These are phyloP conservation scores for Saxophila tyrrhenica DNA, from an alignment of 495 filamentous ascomycete genomes.

Conservation along the genomic window DNA sequence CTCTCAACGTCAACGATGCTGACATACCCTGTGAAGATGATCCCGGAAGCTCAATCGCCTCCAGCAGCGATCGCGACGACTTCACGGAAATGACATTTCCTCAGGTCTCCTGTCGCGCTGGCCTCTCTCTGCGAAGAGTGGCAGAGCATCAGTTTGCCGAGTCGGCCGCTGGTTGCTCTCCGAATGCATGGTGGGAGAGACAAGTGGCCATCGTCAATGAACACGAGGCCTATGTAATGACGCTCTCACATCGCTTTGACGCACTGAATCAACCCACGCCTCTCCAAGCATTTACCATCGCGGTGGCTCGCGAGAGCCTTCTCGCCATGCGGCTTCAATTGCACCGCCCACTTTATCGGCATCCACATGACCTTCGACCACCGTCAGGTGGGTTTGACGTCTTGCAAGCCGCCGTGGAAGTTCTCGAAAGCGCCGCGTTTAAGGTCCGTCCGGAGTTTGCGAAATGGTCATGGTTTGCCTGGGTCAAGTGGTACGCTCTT, in stretches of 20 bases:
- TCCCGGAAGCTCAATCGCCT: not conserved
- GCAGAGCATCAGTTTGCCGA: not conserved
- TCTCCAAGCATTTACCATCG: not conserved
- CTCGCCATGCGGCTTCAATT: not conserved
- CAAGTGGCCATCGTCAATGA: not conserved
- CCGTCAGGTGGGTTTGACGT: not conserved
- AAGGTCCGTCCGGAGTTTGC: not conserved
- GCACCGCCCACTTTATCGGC: not conserved
- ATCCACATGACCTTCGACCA: not conserved
- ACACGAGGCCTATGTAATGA: not conserved
- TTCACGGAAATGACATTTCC: not conserved
- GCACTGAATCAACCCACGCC: no score
- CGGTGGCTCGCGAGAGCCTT: not conserved
- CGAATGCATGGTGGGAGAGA: not conserved
- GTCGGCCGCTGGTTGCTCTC: not conserved
- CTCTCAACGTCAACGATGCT: not conserved
- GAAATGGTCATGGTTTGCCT: not conserved
- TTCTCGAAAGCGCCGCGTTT: not conserved
- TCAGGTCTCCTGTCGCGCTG: not conserved
- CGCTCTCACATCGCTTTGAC: not conserved
- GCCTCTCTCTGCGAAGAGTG: not conserved
- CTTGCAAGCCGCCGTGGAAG: not conserved
- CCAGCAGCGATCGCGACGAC: not conserved
- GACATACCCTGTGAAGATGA: not conserved
- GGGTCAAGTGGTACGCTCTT: not conserved